These are phyloP conservation scores for Mrakia hoshinonis DNA, from an alignment of 768 basidiomycete genomes.

Conservation along the genomic window DNA sequence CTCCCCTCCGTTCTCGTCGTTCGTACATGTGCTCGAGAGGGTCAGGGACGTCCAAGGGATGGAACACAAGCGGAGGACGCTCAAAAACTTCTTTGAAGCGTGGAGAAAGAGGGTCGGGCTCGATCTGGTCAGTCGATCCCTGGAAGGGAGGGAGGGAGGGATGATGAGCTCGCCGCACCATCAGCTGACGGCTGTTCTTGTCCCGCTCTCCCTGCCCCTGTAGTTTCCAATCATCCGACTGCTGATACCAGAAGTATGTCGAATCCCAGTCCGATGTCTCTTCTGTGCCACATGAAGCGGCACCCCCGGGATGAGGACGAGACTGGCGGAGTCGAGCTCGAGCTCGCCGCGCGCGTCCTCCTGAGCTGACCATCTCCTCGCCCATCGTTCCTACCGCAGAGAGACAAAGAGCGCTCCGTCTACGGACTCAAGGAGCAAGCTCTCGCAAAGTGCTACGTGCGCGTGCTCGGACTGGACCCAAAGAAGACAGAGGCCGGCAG, in stretches of 20 bases:
- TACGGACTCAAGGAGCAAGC: constrained; percentile 94
- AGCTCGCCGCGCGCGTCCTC: neutral
- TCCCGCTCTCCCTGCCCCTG: neutral
- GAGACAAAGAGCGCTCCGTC: constrained; percentile 83
- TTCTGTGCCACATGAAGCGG: neutral
- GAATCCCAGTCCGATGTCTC: neutral
- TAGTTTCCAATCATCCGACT: constrained; percentile 75
- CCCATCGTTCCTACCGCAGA: constrained; percentile 46
- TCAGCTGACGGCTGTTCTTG: neutral
- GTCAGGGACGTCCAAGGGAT: constrained; percentile 64
- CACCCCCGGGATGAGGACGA: neutral
- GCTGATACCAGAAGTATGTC: constrained; percentile 70
- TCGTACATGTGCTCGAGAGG: constrained; percentile 55
- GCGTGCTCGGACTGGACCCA: constrained; percentile 64
- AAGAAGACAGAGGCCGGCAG: constrained; percentile 59
- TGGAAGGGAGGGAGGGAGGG: neutral
- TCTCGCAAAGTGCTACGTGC: constrained; percentile 84
- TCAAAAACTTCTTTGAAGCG: constrained; percentile 67
- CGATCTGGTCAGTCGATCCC: constrained; percentile 48
- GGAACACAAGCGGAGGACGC: constrained; percentile 59
- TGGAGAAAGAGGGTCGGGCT: constrained; percentile 80
- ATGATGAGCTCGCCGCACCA: neutral
- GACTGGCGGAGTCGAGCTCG: too few relatives aligned
- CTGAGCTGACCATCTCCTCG: neutral
- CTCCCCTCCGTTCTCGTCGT: constrained; percentile 39